phyloP scores from a whole-genome alignment of 192 early-diverging fungal species.

The Thoreauomyces humboldtii region DNA sequence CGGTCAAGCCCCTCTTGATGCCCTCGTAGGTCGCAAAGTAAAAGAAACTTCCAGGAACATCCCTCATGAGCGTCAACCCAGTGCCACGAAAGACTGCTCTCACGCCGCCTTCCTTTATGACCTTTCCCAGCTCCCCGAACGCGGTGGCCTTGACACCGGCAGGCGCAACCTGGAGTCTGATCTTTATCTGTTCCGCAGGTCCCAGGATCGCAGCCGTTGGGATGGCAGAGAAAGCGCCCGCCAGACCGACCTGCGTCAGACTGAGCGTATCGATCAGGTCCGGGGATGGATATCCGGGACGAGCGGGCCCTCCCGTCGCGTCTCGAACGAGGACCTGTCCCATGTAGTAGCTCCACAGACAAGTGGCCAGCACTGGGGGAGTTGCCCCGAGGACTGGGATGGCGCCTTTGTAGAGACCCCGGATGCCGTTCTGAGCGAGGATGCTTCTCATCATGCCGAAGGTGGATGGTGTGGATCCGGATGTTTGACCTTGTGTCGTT shows the following conservation, averaged over 20 bases:
- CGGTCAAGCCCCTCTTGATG: constrained; percentile 45
- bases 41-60: constrained; percentile 83
- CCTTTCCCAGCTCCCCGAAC: constrained; percentile 65
- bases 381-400: constrained; percentile 80
- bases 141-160: constrained; percentile 67
- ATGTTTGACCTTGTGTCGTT: constrained; percentile 55
- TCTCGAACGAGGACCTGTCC: constrained; percentile 19
- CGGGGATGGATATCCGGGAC: constrained; percentile 2
- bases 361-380: constrained; percentile 48
- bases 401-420: constrained; percentile 93
- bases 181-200: constrained; percentile 95
- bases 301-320: constrained; percentile 9
- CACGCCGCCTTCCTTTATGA: constrained; percentile 78
- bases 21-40: constrained; percentile 92
- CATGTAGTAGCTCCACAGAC: constrained; percentile 23
- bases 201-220: constrained; percentile 89
- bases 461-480: constrained; percentile 56
- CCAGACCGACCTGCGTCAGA: constrained; percentile 69
- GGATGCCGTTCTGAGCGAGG: constrained; percentile 74
- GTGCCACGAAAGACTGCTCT: constrained; percentile 84
- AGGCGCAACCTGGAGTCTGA: constrained; percentile 72
- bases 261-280: constrained; percentile 43
- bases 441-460: constrained; percentile 74
- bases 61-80: constrained; percentile 82
- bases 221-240: constrained; percentile 86